Conservation (phyloP, 129 eudicot species). For the Flaveria trinervia region DNA sequence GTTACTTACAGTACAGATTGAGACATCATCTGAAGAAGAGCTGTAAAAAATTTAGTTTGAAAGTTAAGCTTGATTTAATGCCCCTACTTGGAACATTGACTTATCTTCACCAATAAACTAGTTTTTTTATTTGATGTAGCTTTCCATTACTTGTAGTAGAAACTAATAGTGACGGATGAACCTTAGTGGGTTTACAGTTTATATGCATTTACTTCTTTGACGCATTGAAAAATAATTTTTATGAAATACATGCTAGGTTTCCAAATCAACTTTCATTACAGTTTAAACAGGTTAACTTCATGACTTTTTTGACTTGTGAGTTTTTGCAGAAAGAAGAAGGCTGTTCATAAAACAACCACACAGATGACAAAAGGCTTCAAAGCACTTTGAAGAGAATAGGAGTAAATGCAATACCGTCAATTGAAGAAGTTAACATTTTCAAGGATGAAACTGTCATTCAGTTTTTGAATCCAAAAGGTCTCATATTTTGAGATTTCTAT, state of each 20-base stretch:
- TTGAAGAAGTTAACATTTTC: constrained; percentile 84
- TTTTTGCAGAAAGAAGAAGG: constrained; percentile 79
- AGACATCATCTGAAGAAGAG: too few relatives aligned
- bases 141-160: too few relatives aligned
- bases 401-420: constrained; percentile 69
- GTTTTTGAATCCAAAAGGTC: constrained; percentile 77
- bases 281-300: background rate
- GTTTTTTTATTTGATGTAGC: too few relatives aligned
- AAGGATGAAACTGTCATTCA: constrained; percentile 81
- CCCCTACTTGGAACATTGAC: too few relatives aligned
- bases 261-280: background rate
- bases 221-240: background rate
- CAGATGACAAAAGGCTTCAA: constrained; percentile 79
- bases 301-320: background rate
- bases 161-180: too few relatives aligned
- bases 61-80: too few relatives aligned
- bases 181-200: too few relatives aligned
- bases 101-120: too few relatives aligned
- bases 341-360: constrained; percentile 79
- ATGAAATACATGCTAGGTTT: background rate
- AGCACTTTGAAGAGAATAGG: constrained; percentile 88
- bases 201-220: too few relatives aligned
- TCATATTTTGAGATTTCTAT: background rate
- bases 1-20: too few relatives aligned
- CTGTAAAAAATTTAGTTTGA: too few relatives aligned